phyloP scores from a whole-genome alignment of 805 yeast species.

The Wickerhamiella sergipiensis region DNA sequence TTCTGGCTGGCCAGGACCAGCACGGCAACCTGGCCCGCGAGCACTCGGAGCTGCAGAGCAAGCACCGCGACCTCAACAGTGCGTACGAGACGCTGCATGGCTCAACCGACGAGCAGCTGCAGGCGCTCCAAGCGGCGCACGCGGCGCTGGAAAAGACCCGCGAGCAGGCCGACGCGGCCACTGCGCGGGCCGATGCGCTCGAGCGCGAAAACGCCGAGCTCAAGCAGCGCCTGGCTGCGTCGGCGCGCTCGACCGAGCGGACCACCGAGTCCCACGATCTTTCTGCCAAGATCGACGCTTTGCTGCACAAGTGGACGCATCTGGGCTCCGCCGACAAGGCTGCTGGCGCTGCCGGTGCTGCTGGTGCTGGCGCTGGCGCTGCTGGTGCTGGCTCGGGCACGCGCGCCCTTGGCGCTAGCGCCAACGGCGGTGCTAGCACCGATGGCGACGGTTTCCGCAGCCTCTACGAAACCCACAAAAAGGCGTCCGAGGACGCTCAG shows the following conservation, averaged over 20 bases:
- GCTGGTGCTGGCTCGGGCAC: constrained; percentile 3
- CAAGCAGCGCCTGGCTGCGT: constrained; percentile 11
- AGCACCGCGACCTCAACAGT: constrained; percentile 9
- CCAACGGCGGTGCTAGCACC: neutral
- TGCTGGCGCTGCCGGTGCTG: constrained; percentile 4
- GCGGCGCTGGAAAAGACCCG: constrained; percentile 14
- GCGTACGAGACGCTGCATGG: constrained; percentile 8
- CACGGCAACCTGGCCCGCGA: constrained; percentile 10
- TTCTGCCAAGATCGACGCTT: neutral
- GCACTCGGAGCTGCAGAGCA: constrained; percentile 4
- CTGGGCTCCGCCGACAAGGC: no score
- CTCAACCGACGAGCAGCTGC: constrained; percentile 14
- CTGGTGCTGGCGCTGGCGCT: constrained; percentile 4
- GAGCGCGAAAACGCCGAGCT: constrained; percentile 13
- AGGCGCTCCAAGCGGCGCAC: constrained; percentile 11
- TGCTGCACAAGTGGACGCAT: neutral
- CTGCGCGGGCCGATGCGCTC: constrained; percentile 3
- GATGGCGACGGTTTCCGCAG: constrained; percentile 7
- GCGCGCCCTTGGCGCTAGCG: constrained; percentile 1
- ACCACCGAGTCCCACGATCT: neutral
- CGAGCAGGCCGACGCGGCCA: constrained; percentile 7
- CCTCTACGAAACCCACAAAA: constrained; percentile 20
- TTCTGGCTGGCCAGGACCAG: constrained; percentile 8
- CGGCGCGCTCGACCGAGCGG: constrained; percentile 6
- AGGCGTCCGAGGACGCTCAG: constrained; percentile 21